Evolutionary conservation across 169 alveolate species (phyloP).

Genomic region (Eimeria necatrix): DNA sequence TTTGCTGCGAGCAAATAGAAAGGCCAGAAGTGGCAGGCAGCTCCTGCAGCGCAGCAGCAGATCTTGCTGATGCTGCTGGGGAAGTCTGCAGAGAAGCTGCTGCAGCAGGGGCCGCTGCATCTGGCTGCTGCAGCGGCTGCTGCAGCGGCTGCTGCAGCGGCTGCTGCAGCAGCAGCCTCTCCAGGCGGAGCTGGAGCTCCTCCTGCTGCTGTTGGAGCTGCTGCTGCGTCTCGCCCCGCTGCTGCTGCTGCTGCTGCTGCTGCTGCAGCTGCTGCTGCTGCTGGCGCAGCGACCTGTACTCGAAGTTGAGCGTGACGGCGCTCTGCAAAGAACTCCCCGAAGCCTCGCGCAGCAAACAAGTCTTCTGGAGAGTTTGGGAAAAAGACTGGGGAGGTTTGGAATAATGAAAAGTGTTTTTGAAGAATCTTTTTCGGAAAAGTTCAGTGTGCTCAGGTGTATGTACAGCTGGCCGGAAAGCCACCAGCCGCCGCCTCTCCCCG

Average conservation of each 20-base stretch:
- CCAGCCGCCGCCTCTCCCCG: background rate
- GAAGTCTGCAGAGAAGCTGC: background rate
- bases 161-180: background rate
- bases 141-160: conserved; percentile 1
- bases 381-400: background rate
- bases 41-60: background rate
- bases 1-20: background rate
- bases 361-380: background rate
- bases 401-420: background rate
- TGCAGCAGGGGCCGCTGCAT: conserved; percentile 33
- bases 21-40: background rate
- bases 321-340: background rate
- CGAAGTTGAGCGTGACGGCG: conserved; percentile 32
- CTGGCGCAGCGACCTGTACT: background rate
- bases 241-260: conserved; percentile 8
- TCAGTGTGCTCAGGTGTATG: background rate
- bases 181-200: background rate
- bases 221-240: background rate
- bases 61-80: background rate
- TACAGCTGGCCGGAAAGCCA: conserved; percentile 14
- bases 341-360: conserved; percentile 11
- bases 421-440: background rate
- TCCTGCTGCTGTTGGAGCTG: background rate
- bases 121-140: background rate
- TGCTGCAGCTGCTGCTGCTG: conserved; percentile 50